phyloP scores from a whole-genome alignment of 2,329 filamentous ascomycete genomes.

The Sporothrix pallida region DNA sequence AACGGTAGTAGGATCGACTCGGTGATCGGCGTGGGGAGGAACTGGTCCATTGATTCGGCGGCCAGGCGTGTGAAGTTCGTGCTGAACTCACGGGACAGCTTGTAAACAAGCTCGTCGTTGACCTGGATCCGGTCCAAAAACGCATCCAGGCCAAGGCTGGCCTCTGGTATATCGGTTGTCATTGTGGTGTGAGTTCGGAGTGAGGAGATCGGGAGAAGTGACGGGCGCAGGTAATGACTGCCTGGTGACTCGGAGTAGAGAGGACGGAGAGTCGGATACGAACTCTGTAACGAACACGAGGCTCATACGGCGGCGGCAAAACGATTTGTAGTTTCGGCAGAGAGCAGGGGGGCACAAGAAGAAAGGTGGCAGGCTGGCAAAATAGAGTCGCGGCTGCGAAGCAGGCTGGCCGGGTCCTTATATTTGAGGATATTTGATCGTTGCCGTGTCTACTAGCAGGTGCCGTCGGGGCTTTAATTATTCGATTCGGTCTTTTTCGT shows the following conservation, averaged over 20 bases:
- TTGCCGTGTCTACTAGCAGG: conserved; percentile 23
- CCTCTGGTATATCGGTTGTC: not conserved
- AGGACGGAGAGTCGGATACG: not conserved
- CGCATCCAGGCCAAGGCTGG: conserved; percentile 43
- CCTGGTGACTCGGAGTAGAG: not conserved
- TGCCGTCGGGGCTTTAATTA: conserved; percentile 21
- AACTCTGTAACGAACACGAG: not conserved
- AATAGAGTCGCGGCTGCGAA: conserved; percentile 24
- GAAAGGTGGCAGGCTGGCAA: conserved; percentile 21
- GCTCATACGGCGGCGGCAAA: not conserved
- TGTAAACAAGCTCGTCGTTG: conserved; percentile 53
- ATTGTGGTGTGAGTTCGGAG: conserved; percentile 2
- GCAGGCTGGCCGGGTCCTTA: conserved; percentile 11
- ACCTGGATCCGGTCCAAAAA: conserved; percentile 60
- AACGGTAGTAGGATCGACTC: conserved; percentile 61
- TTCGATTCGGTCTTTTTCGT: conserved; percentile 23
- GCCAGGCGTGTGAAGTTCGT: conserved; percentile 57
- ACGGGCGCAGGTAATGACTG: not conserved
- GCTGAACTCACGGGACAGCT: conserved; percentile 56
- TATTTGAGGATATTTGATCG: conserved; percentile 20
- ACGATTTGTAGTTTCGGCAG: not conserved
- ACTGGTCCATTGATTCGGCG: conserved; percentile 60
- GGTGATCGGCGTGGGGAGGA: conserved; percentile 66
- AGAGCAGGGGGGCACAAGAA: not conserved
- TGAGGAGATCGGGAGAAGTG: not conserved